Evolutionary conservation across 345 rosid species (phyloP), one percentile per base, ranked within the genome.

Genomic region (Salix koriyanagi): DNA sequence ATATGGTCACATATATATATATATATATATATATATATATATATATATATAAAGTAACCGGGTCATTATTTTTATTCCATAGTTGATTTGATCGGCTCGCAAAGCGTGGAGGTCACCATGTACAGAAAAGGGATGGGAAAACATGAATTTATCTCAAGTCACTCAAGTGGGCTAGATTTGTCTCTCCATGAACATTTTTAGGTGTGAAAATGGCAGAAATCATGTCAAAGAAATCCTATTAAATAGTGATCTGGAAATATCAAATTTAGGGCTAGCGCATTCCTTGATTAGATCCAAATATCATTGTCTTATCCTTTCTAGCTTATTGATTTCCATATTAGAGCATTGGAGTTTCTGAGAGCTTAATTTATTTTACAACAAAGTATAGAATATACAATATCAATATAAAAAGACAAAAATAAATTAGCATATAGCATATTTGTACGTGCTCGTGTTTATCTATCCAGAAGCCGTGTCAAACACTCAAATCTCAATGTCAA

Each of bases 401-500:
- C 9, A 9, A 41, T 9, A 12, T 41, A 41, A 41, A 8, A 41
- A 41, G 12, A 18, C 18, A 44, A 65, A 46, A 69, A 75, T 7
- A 79, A 73, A 8, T 73, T 61, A 58, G 37, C 37, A 30, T 30
- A 34, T 34, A 34, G 36, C 36, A 34, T 34, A 34, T 34, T 1
- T 34, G 37, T 34, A 34, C 37, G 37, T 34, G 37, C 37, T 34
- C 6, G 37, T 54, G 39, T 64, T 65, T 69, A 70, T 37, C 58
- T 26, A 74, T 81, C 78, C 80, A 72, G 73, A 76, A 79, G 81
- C 78, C 79, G 70, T 83, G 71, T 79, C 60, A 64, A 76, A 52
- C 75, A 81, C 77, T 79, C 76, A 71, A 74, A 15, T 36, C 58
- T 36, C 41, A 67, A 71, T 75, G 79, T 70, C 83, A 81, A 79